Evolutionary conservation across 768 basidiomycete genomes (phyloP).

Genomic region (Lentinula boryana): DNA sequence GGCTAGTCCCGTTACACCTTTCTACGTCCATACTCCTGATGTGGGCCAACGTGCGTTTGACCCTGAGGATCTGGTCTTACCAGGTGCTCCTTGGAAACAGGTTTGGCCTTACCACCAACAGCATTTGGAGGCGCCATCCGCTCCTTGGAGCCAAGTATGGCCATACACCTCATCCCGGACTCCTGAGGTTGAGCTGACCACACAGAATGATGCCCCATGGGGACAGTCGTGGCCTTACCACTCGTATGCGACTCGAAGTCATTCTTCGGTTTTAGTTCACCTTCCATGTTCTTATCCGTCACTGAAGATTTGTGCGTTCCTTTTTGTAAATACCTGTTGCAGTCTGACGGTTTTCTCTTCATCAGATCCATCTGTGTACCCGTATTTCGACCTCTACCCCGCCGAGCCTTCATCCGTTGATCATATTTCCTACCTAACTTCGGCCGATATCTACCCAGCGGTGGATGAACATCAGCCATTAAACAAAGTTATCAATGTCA

Average conservation of each 20-base stretch:
- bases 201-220: constrained; percentile 1
- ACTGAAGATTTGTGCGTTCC: constrained; percentile 21
- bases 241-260: not conserved
- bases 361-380: constrained; percentile 17
- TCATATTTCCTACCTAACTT: constrained; percentile 22
- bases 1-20: constrained; percentile 28
- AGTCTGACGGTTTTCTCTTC: not conserved
- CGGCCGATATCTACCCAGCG: constrained; percentile 29
- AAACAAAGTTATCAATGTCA: not conserved
- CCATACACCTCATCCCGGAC: not conserved
- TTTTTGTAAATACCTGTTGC: not conserved
- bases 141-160: constrained; percentile 2
- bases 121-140: not conserved
- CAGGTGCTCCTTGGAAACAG: constrained; percentile 19
- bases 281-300: constrained; percentile 16
- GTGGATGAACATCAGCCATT: not conserved
- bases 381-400: constrained; percentile 27
- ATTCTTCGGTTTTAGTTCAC: constrained; percentile 5
- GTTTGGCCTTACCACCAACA: constrained; percentile 5
- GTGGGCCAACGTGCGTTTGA: constrained; percentile 30
- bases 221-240: constrained; percentile 19
- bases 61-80: not conserved
- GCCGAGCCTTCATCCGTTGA: not conserved
- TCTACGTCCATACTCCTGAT: constrained; percentile 34
- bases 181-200: not conserved